Base-by-base conservation (phyloP, 2,329 filamentous ascomycete species). In the Fusarium sp. region DNA sequence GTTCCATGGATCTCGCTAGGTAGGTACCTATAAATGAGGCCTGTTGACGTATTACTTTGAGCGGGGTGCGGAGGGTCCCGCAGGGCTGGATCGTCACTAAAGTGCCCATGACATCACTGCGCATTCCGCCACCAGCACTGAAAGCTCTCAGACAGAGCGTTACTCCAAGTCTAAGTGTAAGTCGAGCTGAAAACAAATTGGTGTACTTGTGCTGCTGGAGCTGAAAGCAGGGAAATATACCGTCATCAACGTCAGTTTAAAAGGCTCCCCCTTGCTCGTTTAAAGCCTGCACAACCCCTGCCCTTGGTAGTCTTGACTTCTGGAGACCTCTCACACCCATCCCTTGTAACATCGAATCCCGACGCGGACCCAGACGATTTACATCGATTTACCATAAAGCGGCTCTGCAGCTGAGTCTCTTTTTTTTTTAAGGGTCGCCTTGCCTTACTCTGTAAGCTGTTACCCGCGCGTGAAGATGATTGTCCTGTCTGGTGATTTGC, bases 51-150 rank as follows among this genome's bases (percentile, higher is more conserved):
- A 63, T 65, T 34, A 11, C 38, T 52, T 41, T 50, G 47, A 25
- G 36, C 53, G 53, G 64, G 64, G 62, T 61, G 61, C 56, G 60
- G 59, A 63, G 61, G 58, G 55, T 62, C 56, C 58, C 47, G 49
- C 54, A 64, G 46, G 43, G 49, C 63, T 58, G 53, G 57, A 65
- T 65, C 61, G 38, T 49, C 32, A 47, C 48, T 42, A 46, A 25
- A 32, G 46, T 39, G 51, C 38, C 43, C 25, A 75, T 76, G 75
- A 76, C 75, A 76, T 77, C 75, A 77, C 72, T 54, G 53, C 64
- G 65, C 72, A 72, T 72, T 69, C 69, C 72, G 58, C 68, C 65
- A 65, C 64, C 66, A 43, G 57, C 52, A 53, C 31, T 28, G 15
- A 32, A 28, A 49, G 44, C 44, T 41, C 50, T 44, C 40, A 52